phyloP scores from a whole-genome alignment of 2,329 filamentous ascomycete species.

The Monosporascus sp. region DNA sequence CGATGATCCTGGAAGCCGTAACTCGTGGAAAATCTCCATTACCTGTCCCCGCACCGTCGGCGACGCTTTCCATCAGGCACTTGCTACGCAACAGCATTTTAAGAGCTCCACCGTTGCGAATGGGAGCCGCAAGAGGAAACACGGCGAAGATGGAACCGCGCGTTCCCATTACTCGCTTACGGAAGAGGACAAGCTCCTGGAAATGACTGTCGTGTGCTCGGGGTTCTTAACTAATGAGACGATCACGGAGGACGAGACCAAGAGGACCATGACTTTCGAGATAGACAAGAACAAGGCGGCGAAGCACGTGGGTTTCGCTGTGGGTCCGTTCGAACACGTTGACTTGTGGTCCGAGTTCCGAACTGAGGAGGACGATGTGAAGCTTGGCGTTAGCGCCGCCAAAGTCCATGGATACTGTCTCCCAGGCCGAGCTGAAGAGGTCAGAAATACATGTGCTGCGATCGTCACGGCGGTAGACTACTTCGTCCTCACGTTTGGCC shows the following conservation, averaged over 20 bases:
- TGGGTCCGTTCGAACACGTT: slow-evolving; percentile 92
- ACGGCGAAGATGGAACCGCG: slow-evolving; percentile 34
- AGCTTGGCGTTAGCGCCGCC: slow-evolving; percentile 80
- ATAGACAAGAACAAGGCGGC: slow-evolving; percentile 71
- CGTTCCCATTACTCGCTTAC: slow-evolving; percentile 37
- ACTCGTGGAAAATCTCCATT: slow-evolving; percentile 83
- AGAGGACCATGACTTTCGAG: slow-evolving; percentile 84
- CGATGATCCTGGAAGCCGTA: slow-evolving; percentile 75
- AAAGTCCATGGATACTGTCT: slow-evolving; percentile 90
- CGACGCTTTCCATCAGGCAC: slow-evolving; percentile 57
- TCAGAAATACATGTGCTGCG: slow-evolving; percentile 80
- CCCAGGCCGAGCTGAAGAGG: slow-evolving; percentile 73
- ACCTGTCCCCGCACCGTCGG: slow-evolving; percentile 82
- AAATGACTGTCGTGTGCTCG: slow-evolving; percentile 87
- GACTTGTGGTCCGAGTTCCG: slow-evolving; percentile 81
- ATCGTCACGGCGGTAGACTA: slow-evolving; percentile 85
- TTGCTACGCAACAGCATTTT: slow-evolving; percentile 32
- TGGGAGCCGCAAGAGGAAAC: slow-evolving; percentile 31
- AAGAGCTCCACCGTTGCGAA: slow-evolving; percentile 17
- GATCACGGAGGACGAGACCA: slow-evolving; percentile 66
- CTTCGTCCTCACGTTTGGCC: slow-evolving; percentile 81
- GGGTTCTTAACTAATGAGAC: slow-evolving; percentile 83
- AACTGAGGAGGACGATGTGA: slow-evolving; percentile 85
- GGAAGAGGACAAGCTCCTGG: slow-evolving; percentile 79
- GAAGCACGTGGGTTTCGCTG: slow-evolving; percentile 86